Conservation (phyloP, 495 filamentous ascomycete species). For the Hypoxylon fragiforme region DNA sequence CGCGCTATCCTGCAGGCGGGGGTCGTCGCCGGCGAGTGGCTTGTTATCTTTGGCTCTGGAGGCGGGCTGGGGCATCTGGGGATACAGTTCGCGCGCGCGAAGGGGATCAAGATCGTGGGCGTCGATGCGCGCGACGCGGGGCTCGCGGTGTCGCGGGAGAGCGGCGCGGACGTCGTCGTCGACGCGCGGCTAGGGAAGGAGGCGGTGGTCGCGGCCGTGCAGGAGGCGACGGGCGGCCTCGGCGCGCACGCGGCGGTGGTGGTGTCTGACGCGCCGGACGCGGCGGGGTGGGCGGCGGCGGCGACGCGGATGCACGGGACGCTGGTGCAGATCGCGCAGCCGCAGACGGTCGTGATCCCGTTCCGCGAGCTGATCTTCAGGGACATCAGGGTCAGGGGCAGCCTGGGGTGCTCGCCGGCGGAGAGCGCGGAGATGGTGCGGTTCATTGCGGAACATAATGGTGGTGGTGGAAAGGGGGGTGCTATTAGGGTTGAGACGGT, state of each 20-base stretch:
- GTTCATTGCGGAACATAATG: slow-evolving; percentile 50
- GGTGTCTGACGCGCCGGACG: slow-evolving; percentile 46
- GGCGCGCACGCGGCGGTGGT: slow-evolving; percentile 52
- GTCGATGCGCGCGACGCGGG: slow-evolving; percentile 61
- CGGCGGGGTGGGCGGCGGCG: slow-evolving; percentile 54
- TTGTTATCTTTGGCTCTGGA: slow-evolving; percentile 59
- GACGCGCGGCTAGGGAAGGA: slow-evolving; percentile 55
- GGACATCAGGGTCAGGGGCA: slow-evolving; percentile 56
- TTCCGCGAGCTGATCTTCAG: slow-evolving; percentile 58
- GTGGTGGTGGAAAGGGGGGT: too few species aligned
- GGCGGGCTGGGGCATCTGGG: slow-evolving; percentile 62
- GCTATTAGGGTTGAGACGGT: slow-evolving; percentile 56
- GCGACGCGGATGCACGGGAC: slow-evolving; percentile 59
- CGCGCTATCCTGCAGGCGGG: slow-evolving; percentile 50
- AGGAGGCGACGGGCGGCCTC: slow-evolving; percentile 48
- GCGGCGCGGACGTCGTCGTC: slow-evolving; percentile 54
- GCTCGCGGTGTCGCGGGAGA: slow-evolving; percentile 45
- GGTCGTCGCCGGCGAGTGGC: slow-evolving; percentile 50
- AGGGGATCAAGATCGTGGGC: slow-evolving; percentile 52
- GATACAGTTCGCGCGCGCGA: slow-evolving; percentile 43
- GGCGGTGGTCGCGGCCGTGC: slow-evolving; percentile 49
- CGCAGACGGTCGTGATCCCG: slow-evolving; percentile 50
- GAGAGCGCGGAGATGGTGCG: slow-evolving; percentile 57
- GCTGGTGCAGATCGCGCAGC: slow-evolving; percentile 60
- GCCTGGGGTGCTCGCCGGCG: slow-evolving; percentile 47